Base-by-base conservation (phyloP, 148 eudicot genomes). In the Beta vulgaris region DNA sequence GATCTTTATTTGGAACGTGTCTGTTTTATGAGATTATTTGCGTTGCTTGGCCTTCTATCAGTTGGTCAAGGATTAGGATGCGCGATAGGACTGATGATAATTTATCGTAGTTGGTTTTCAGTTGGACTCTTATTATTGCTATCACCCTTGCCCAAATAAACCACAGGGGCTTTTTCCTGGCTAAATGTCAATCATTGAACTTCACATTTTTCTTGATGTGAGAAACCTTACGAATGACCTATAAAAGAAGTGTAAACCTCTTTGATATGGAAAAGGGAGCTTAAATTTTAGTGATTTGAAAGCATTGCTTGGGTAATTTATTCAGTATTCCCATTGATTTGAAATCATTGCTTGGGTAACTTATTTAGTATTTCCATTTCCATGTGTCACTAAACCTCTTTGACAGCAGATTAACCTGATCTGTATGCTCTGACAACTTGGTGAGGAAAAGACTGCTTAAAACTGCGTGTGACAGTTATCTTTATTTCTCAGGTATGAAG, bases 401-500 rank as follows among this genome's bases (percentile, higher is more conserved):
- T 51, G 25, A 21, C 25, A 51, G 4, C 25, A 19, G 6, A 3
- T 6, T 51, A 51, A 23, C 23, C 57, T n/a, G 57, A 21, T 19
- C 32, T 13, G 13, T 36, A 64, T 37, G 46, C 26, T 64, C 25
- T 64, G 25, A 51, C 57, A 64, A 9, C 6, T 21, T 64, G 11
- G 11, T 37, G 69, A 19, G 6, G 1, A 19, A 37, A 29, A 15
- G 12, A 8, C 28, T 26, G 39, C 16, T 28, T 63, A 36, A 57
- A 51, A 31, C 11, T 51, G 54, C 46, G 39, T 36, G 48, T 80
- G 54, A 74, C 37, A 58, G 32, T 79, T 49, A 44, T 79, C 32
- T 54, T 53, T 60, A 55, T 76, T 67, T 68, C 54, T 51, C 83
- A 92, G 98, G 87, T 91, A 92, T 80, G 98, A 93, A 89, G 89